Conservation (phyloP, 2,329 filamentous ascomycete species). For the Ophiognomonia clavigignenti-juglandacearum region DNA sequence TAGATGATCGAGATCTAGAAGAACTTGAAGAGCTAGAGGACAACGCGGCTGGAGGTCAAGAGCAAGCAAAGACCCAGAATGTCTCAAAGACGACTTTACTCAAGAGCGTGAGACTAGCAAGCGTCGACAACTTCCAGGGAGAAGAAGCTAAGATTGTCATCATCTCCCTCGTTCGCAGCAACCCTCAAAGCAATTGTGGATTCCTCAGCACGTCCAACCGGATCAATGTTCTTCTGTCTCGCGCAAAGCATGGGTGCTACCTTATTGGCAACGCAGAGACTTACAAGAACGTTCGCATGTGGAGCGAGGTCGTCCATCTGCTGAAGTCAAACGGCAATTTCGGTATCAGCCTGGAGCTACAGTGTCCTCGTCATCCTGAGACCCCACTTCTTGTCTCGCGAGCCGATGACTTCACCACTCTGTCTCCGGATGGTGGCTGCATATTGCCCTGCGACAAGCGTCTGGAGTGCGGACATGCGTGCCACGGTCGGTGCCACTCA, state of each 20-base stretch:
- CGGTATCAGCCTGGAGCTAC: conserved; percentile 46
- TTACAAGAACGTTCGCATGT: conserved; percentile 55
- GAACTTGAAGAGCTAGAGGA: conserved; percentile 40
- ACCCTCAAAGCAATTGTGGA: conserved; percentile 50
- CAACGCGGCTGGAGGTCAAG: conserved; percentile 19
- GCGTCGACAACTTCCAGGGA: conserved; percentile 73
- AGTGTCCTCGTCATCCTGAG: conserved; percentile 57
- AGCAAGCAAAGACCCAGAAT: not conserved
- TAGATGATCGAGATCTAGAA: conserved; percentile 59
- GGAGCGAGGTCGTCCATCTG: conserved; percentile 52
- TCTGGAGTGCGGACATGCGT: conserved; percentile 44
- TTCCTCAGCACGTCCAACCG: conserved; percentile 64
- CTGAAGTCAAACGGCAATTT: conserved; percentile 41
- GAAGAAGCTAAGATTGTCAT: conserved; percentile 70
- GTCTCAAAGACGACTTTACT: conserved; percentile 37
- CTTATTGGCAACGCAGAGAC: conserved; percentile 64
- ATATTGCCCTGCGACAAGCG: conserved; percentile 42
- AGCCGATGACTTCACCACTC: conserved; percentile 48
- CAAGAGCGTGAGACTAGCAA: conserved; percentile 52
- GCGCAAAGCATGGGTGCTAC: conserved; percentile 66
- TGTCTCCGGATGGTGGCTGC: conserved; percentile 58
- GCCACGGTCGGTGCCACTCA: conserved; percentile 42
- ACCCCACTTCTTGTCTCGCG: conserved; percentile 36
- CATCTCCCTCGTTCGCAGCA: conserved; percentile 67
- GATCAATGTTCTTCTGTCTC: conserved; percentile 64